These are phyloP conservation scores for Glarea lozoyensis DNA, from an alignment of 495 filamentous ascomycete genomes.

Conservation along the genomic window DNA sequence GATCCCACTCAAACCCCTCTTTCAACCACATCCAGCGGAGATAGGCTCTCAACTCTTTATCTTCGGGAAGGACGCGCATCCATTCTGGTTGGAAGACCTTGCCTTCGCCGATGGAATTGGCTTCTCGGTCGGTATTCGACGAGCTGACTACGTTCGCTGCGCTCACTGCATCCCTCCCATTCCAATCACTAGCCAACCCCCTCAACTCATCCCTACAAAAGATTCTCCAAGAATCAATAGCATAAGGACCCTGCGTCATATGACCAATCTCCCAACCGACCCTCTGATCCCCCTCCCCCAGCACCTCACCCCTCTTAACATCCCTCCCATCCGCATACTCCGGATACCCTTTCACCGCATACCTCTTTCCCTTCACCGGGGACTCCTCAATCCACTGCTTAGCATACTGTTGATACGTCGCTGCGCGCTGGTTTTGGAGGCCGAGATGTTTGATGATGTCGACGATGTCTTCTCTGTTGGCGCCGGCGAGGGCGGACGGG, in stretches of 20 bases:
- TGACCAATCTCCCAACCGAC: conserved; percentile 80
- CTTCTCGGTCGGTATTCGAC: too few species aligned
- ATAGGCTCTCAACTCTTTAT: conserved; percentile 86
- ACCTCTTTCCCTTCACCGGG: conserved; percentile 50
- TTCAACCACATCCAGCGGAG: conserved; percentile 86
- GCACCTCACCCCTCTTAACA: conserved; percentile 39
- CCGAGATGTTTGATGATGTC: conserved; percentile 64
- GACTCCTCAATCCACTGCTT: conserved; percentile 58
- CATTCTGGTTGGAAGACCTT: conserved; percentile 58
- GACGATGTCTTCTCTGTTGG: conserved; percentile 47
- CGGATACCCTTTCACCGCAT: conserved; percentile 65
- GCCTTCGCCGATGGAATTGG: too few species aligned
- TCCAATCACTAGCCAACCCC: conserved; percentile 51
- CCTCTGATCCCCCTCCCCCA: conserved; percentile 22
- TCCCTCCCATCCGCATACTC: conserved; percentile 31
- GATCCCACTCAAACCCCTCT: conserved; percentile 79
- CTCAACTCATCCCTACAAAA: conserved; percentile 80
- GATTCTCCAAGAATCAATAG: conserved; percentile 87
- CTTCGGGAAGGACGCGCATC: conserved; percentile 74
- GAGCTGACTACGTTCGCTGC: too few species aligned
- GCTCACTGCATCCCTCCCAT: too few species aligned
- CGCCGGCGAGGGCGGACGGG: conserved; percentile 51
- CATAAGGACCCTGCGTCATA: conserved; percentile 80
- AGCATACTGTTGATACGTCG: conserved; percentile 57
- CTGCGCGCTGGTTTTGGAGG: conserved; percentile 55